Conservation (phyloP, 257 asterid genomes). For the Solanum habrochaites region DNA sequence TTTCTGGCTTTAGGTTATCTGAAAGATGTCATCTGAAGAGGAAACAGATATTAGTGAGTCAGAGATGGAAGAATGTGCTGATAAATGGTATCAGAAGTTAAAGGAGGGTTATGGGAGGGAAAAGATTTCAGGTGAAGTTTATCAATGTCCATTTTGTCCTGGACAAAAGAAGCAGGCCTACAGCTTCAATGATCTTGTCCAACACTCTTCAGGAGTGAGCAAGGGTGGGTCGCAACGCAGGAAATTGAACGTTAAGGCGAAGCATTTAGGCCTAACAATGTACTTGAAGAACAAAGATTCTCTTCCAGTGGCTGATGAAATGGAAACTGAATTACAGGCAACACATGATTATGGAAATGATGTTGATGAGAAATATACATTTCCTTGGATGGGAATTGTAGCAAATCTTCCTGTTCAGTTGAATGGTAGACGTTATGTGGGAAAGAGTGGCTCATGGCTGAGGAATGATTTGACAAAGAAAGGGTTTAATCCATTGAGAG, state of each 20-base stretch:
- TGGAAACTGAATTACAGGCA: neutral
- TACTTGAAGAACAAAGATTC: neutral
- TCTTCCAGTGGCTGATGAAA: neutral
- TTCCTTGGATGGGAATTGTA: conserved; percentile 52
- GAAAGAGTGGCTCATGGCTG: conserved; percentile 28
- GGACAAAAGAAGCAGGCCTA: conserved; percentile 46
- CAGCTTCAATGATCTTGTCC: conserved; percentile 34
- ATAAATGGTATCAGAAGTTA: conserved; percentile 30
- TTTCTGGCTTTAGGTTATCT: neutral
- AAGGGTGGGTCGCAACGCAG: conserved; percentile 23
- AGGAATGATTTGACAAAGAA: conserved; percentile 15
- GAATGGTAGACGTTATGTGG: conserved; percentile 17
- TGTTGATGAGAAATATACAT: conserved; percentile 22
- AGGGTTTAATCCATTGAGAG: conserved; percentile 35
- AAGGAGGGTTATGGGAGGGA: conserved; percentile 16
- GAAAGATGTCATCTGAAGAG: conserved; percentile 37
- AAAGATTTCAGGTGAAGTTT: conserved; percentile 15
- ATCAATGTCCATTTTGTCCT: conserved; percentile 55
- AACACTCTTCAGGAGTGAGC: conserved; percentile 39
- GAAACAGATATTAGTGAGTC: conserved; percentile 59
- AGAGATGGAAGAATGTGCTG: conserved; percentile 49
- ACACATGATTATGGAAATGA: conserved; percentile 17
- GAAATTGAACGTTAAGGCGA: conserved; percentile 33
- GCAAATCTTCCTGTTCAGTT: conserved; percentile 27
- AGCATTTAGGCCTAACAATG: neutral